These are phyloP conservation scores for Chaetomium strumarium DNA, from an alignment of 2,329 filamentous ascomycete genomes.

Conservation along the genomic window DNA sequence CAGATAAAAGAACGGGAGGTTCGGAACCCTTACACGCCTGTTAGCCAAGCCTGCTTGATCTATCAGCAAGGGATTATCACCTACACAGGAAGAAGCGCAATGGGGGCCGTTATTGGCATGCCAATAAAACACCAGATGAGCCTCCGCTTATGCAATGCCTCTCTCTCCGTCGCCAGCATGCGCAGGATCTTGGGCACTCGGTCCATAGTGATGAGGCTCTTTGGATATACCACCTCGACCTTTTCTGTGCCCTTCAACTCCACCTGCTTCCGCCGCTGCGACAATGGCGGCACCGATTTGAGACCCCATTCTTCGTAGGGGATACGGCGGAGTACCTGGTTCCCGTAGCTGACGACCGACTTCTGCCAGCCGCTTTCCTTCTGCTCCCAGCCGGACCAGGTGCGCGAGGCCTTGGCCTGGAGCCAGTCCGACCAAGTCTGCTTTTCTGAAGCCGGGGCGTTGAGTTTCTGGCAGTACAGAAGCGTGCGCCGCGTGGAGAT, in stretches of 20 bases:
- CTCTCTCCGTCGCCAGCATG: conserved; percentile 71
- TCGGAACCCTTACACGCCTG: conserved; percentile 50
- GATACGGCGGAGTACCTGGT: conserved; percentile 77
- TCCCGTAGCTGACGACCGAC: conserved; percentile 78
- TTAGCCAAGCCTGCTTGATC: conserved; percentile 37
- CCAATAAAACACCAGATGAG: conserved; percentile 76
- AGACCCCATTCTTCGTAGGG: conserved; percentile 97
- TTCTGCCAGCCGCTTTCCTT: conserved; percentile 83
- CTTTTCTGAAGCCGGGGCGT: conserved; percentile 47
- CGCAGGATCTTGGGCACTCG: conserved; percentile 61
- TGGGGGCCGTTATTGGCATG: conserved; percentile 77
- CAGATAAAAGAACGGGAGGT: conserved; percentile 95
- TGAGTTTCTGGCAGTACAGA: conserved; percentile 80
- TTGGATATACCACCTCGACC: conserved; percentile 72
- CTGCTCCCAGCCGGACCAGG: conserved; percentile 85
- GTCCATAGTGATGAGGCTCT: conserved; percentile 58
- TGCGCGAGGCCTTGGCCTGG: conserved; percentile 63
- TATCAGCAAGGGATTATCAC: conserved; percentile 30
- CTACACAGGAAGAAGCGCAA: conserved; percentile 81
- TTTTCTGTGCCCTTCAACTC: conserved; percentile 57
- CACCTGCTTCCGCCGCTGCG: conserved; percentile 57
- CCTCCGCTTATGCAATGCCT: conserved; percentile 67
- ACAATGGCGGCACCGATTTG: conserved; percentile 85
- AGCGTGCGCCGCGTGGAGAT: conserved; percentile 87
- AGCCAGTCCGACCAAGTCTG: conserved; percentile 60